Evolutionary conservation across 805 yeast genomes (phyloP).

Genomic region (Yarrowia sp.): DNA sequence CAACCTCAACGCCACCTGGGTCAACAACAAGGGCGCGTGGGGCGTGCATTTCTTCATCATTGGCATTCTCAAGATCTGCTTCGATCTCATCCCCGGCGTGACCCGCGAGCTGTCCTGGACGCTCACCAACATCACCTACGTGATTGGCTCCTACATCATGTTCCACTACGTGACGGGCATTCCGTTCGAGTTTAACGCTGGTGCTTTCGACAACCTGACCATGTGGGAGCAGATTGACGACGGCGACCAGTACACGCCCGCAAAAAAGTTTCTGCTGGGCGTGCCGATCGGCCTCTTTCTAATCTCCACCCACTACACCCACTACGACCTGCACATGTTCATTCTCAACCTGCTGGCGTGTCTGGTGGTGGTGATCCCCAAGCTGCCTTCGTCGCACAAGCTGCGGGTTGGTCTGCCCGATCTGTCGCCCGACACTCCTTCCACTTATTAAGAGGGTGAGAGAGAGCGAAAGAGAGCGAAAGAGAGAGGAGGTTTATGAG

Average conservation of each 20-base stretch:
- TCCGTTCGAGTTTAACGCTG: slow-evolving; percentile 94
- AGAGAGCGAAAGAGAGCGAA: too few relatives aligned
- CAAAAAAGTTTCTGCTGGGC: slow-evolving; percentile 85
- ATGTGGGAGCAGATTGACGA: slow-evolving; percentile 99
- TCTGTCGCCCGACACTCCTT: slow-evolving; percentile 25
- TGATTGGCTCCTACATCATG: slow-evolving; percentile 90
- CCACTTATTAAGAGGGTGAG: slow-evolving; percentile 13
- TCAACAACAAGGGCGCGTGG: slow-evolving; percentile 94
- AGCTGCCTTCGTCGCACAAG: slow-evolving; percentile 58
- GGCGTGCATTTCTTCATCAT: slow-evolving; percentile 83
- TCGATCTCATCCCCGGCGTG: slow-evolving; percentile 76
- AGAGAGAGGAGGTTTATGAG: not conserved
- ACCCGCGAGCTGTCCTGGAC: slow-evolving; percentile 90
- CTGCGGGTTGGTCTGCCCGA: slow-evolving; percentile 38
- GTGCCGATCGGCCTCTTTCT: slow-evolving; percentile 90
- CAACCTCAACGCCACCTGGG: slow-evolving; percentile 95
- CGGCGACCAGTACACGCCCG: slow-evolving; percentile 96
- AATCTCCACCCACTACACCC: slow-evolving; percentile 84
- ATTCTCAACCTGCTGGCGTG: slow-evolving; percentile 77
- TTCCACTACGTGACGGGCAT: slow-evolving; percentile 96
- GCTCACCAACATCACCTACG: slow-evolving; percentile 83
- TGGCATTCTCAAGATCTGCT: slow-evolving; percentile 66
- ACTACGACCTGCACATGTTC: slow-evolving; percentile 76
- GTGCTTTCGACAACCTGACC: slow-evolving; percentile 91
- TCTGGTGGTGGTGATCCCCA: slow-evolving; percentile 84